These are phyloP conservation scores for Litchi chinensis DNA, from an alignment of 345 rosid genomes.

Conservation along the genomic window DNA sequence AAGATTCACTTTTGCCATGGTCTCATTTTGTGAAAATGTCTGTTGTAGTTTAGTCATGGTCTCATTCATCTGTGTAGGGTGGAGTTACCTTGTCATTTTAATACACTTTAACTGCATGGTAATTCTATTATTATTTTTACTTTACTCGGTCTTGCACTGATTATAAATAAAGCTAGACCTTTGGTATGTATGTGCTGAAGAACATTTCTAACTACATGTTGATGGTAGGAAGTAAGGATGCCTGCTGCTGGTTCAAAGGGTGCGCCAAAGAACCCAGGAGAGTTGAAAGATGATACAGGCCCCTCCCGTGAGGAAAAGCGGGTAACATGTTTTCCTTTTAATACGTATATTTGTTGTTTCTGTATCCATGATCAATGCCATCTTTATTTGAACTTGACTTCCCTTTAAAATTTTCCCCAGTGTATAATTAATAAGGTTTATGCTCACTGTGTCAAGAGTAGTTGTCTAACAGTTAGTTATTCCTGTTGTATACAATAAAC, in stretches of 20 bases:
- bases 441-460: background rate
- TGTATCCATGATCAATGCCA: background rate
- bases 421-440: background rate
- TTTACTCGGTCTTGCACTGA: constrained; percentile 13
- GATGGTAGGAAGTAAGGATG: constrained; percentile 92
- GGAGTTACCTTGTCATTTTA: constrained; percentile 3
- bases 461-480: background rate
- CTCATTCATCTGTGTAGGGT: background rate
- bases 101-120: background rate
- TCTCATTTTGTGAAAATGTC: background rate
- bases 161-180: constrained; percentile 5
- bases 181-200: background rate
- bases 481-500: background rate
- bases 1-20: background rate
- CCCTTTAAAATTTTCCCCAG: background rate
- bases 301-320: constrained; percentile 86
- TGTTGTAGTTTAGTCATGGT: background rate
- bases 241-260: constrained; percentile 97
- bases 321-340: constrained; percentile 40
- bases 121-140: constrained; percentile 8
- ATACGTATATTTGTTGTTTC: background rate
- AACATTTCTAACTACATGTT: constrained; percentile 27
- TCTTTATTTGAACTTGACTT: background rate
- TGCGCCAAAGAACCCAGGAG: constrained; percentile 63
- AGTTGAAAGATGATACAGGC: constrained; percentile 85